Base-by-base conservation (phyloP, 2,329 filamentous ascomycete species). In the Shiraia sp. region DNA sequence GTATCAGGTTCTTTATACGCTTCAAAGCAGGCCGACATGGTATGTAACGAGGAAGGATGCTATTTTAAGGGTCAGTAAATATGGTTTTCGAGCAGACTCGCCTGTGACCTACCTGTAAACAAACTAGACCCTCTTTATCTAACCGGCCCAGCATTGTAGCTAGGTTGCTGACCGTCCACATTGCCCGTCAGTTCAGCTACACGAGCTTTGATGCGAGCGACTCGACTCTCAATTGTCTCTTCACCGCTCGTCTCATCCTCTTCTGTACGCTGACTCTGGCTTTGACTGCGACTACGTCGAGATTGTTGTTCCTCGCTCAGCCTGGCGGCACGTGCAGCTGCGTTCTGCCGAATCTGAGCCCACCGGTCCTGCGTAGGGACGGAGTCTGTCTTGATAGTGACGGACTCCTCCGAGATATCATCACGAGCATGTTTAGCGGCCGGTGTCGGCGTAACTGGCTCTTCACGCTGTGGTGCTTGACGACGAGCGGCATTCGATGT, bases 301-400 rank as follows among this genome's bases (percentile, higher is more conserved):
- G 68, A 71, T 51, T 83, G 80, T 57, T 88, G 80, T 57, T 88
- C 83, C 54, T 90, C 86, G 39, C 80, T 83, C 30, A 81, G 76
- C 47, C 83, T 79, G 39, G 78, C 79, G 25, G 87, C 88, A 45
- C 90, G 81, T 48, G 93, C 87, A 3, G 90, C 90, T 9, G 93
- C 93, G 60, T 96, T 96, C 77, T 91, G 92, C 53, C 91, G 83
- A 55, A 97, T 96, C 70, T 95, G 90, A 1, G 92, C 92, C 93
- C 93, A 99, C 40, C 92, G 85, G 65, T 96, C 91, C 51, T 87
- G 78, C 23, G 61, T 56, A 14, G 60, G 69, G 10, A 35, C 25
- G 61, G 66, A 10, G 74, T 72, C 32, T 62, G 63, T 32, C 49
- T 60, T 49, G 17, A 65, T 39, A n/a, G 74, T 71, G 24, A 73